Base-by-base conservation (phyloP, 768 basidiomycete genomes). In the Auricularia cornea region DNA sequence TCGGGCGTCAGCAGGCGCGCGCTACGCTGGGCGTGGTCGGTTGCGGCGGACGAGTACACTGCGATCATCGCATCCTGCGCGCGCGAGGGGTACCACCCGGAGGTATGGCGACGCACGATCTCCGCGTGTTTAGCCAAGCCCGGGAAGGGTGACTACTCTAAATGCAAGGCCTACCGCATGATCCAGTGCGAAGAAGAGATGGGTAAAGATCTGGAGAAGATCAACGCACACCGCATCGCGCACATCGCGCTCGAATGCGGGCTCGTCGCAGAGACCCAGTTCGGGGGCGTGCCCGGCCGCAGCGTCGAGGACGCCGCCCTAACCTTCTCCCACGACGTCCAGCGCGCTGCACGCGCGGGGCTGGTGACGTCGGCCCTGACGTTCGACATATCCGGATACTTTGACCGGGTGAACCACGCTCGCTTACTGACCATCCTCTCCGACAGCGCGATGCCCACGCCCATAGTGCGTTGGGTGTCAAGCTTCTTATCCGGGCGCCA, bases 141-240 rank as follows among this genome's bases (percentile, higher is more conserved):
- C 16, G 33, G 41, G 16, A 63, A 63, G 33, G 20, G 30, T 23
- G 63, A 63, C 63, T 63, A 63, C 63, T 35, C 59, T 5, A 62
- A 62, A 60, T 48, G 59, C 20, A 20, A 33, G 20, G 54, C 62
- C n/a, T 63, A 63, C 41, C 29, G 62, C 8, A 61, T 48, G n/a
- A 61, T 63, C 60, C 63, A 63, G 32, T 59, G 63, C 26, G 38
- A 40, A 18, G 38, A 40, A 18, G 38, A 40, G 18, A 18, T 8
- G 8, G 38, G 38, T 8, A 40, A 40, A 18, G 38, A 40, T 40
- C 18, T 40, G 38, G 38, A 40, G 38, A 40, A 40, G 38, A 40
- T 40, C 18, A 8, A 40, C 8, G 38, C 38, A 18, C 38, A 18
- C 38, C 38, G 38, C 38, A 40, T 40, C 38, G 38, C 38, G 38